Conservation (phyloP, 257 asterid genomes). For the Plantago major region DNA sequence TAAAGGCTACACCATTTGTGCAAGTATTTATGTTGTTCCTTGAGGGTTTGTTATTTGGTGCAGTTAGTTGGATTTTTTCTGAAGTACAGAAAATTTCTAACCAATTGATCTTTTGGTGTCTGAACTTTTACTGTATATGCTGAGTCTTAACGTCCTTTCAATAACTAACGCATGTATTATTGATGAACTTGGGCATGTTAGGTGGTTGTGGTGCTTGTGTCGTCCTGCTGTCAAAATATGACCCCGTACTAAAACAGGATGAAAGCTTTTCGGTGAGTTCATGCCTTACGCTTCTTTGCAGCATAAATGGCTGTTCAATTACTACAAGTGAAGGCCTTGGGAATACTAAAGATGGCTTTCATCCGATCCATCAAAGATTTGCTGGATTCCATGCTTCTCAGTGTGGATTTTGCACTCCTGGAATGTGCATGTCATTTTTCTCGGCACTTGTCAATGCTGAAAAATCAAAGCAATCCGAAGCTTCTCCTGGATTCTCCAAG, state of each 20-base stretch:
- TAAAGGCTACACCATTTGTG: too few species aligned
- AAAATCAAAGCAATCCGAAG: conserved; percentile 26
- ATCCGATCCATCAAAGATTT: conserved; percentile 64
- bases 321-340: conserved; percentile 73
- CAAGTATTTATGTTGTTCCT: too few species aligned
- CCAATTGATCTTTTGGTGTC: too few species aligned
- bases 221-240: conserved; percentile 50
- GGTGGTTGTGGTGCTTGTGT: conserved; percentile 87
- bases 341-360: conserved; percentile 61
- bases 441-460: conserved; percentile 55
- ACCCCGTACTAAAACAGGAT: conserved; percentile 28
- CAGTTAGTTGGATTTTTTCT: too few species aligned
- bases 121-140: neutral
- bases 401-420: conserved; percentile 76
- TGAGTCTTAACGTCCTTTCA: neutral
- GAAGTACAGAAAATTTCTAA: too few species aligned
- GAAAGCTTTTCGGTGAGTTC: conserved; percentile 47
- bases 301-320: conserved; percentile 53
- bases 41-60: too few species aligned
- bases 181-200: conserved; percentile 16
- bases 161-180: neutral
- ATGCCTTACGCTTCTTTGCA: conserved; percentile 67
- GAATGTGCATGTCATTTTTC: conserved; percentile 67
- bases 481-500: conserved; percentile 50
- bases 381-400: conserved; percentile 79